Evolutionary conservation across 495 filamentous ascomycete species (phyloP), one percentile per base, ranked within the genome.

Genomic region (Chaetomium fimeti): DNA sequence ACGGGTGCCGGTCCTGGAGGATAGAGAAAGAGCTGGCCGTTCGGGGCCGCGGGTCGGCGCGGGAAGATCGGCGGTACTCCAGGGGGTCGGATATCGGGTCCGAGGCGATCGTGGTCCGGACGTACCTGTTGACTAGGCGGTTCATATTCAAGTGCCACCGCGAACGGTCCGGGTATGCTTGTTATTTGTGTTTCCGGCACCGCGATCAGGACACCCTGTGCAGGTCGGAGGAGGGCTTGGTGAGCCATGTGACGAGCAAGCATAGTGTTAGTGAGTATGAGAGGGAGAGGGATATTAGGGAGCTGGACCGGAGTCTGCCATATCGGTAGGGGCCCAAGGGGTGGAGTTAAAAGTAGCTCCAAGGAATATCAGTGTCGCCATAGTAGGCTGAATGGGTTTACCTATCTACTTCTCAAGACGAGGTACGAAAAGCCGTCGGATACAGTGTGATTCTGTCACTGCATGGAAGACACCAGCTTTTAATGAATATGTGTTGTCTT

Each of bases 81-180:
- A 22, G 59, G n/a, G 48, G 58, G 22, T 22, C 16, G 18, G 60
- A 62, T 3, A 57, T 43, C 12, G 65, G 64, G 27, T 66, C 66
- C 16, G 66, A 72, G 38, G 28, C 51, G 2, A 63, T 70, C 20
- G 68, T 70, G 61, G 61, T 68, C 4, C 51, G 71, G 32, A 60
- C 69, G 15, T 77, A 66, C 55, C n/a, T 70, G 52, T 40, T 76
- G 20, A 75, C 71, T 18, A 60, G 66, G 18, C 66, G 74, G 22
- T 77, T 77, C 56, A 40, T 76, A 12, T 67, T 70, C 40, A 77
- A 77, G 60, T 77, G 75, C 22, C 75, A 77, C 48, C 69, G 73
- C 2, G 70, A 69, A 22, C 60, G 66, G 2, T 57, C 62, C 16
- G 73, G 73, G 7, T 77, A 66, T 42, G 68, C 74, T 11, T 77